phyloP scores from a whole-genome alignment of 306 rosid species.

The Malus domestica region ASM211411v1 NC_041792.1:27264407-27264906 shows the following conservation, averaged over 20 bases:
- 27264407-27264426: slow-evolving; percentile 87
- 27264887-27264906: not conserved
- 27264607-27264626: slow-evolving; percentile 58
- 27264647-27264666: slow-evolving; percentile 25
- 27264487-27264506: slow-evolving; percentile 85
- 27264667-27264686: slow-evolving; percentile 25
- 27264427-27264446: slow-evolving; percentile 67
- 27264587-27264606: slow-evolving; percentile 61
- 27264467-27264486: slow-evolving; percentile 89
- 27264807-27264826: not conserved
- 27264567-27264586: slow-evolving; percentile 53
- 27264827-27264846: not conserved
- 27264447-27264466: slow-evolving; percentile 78
- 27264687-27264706: slow-evolving; percentile 6
- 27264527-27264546: slow-evolving; percentile 76
- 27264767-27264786: not conserved
- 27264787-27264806: not conserved
- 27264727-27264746: not conserved
- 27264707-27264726: slow-evolving; percentile 7
- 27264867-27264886: not conserved
- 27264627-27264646: slow-evolving; percentile 35
- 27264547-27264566: slow-evolving; percentile 91
- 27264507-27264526: slow-evolving; percentile 84
- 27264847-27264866: not conserved
- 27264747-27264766: not conserved